Conservation (phyloP, 495 filamentous ascomycete genomes). For the Penicillium samsonianum region DNA sequence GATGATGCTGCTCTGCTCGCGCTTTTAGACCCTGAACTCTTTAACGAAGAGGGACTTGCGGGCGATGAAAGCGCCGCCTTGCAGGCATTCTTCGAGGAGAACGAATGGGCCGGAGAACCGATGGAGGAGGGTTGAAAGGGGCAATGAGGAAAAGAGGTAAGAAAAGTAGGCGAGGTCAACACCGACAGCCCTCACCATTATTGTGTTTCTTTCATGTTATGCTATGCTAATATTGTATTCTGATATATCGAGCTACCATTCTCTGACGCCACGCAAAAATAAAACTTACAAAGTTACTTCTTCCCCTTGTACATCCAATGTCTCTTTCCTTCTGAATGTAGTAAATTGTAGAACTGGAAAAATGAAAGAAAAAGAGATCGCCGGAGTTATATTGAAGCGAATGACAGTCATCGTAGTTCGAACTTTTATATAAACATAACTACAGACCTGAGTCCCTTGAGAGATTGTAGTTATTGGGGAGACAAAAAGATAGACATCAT, state of each 20-base stretch:
- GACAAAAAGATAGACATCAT: not conserved
- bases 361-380: not conserved
- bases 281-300: not conserved
- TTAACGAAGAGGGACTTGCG: not conserved
- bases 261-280: not conserved
- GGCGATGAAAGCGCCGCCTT: not conserved
- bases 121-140: not conserved
- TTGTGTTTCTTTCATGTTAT: not conserved
- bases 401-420: not conserved
- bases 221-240: not conserved
- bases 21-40: not conserved
- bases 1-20: not conserved
- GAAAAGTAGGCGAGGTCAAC: not conserved
- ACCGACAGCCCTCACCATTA: not conserved
- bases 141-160: not conserved
- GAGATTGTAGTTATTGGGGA: too few species aligned
- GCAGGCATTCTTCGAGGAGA: not conserved
- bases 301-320: not conserved
- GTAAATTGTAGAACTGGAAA: too few species aligned
- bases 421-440: not conserved
- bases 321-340: not conserved
- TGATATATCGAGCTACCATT: not conserved
- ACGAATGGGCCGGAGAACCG: not conserved
- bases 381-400: not conserved
- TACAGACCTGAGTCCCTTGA: not conserved